Evolutionary conservation across 1,284 basidiomycete species (phyloP), one percentile per base, ranked within the genome.

Genomic region (Pisolithus thermaeus): DNA sequence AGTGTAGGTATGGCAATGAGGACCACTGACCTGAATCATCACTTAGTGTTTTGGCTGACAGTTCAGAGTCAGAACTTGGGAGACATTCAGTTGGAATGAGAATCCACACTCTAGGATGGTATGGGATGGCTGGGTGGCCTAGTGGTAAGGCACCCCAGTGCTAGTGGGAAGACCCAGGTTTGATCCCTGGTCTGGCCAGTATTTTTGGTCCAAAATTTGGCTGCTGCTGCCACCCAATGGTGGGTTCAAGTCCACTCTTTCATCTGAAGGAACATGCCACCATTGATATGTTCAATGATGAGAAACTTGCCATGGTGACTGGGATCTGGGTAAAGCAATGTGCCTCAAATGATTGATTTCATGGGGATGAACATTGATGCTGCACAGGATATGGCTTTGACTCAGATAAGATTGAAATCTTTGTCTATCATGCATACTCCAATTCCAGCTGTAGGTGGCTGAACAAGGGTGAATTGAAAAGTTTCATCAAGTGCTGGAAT

Each of bases 261-360:
- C 39, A 40, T 20, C 4, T 8, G 2, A 40, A 69, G 36, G 37
- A 62, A 69, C 56, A 61, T 61, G 42, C 68, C 66, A 18, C 52
- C 49, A 35, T 68, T 66, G 3, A 63, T 42, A 4, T 53, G 35
- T 47, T 68, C 63, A 2, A 61, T 47, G 0, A 65, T 58, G 9
- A 67, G 51, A 36, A 47, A 62, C 28, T 66, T 59, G 3, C 43
- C 36, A 23, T 7, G 6, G 0, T 7, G 18, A 7, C 28, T n/a
- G 0, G 51, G 36, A 36, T 49, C 32, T 3, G 14, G 27, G 3
- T 41, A 28, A 3, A 67, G 46, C 2, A 32, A 12, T 32, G 57
- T 63, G 5, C 67, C 61, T 2, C 58, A 50, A 9, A 63, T 52
- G 28, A 67, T 59, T 0, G 59, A 63, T 14, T 48, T 22, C 1